Evolutionary conservation across 371 early-diverging fungal genomes (phyloP).

Genomic region (Mucor mucedo): DNA sequence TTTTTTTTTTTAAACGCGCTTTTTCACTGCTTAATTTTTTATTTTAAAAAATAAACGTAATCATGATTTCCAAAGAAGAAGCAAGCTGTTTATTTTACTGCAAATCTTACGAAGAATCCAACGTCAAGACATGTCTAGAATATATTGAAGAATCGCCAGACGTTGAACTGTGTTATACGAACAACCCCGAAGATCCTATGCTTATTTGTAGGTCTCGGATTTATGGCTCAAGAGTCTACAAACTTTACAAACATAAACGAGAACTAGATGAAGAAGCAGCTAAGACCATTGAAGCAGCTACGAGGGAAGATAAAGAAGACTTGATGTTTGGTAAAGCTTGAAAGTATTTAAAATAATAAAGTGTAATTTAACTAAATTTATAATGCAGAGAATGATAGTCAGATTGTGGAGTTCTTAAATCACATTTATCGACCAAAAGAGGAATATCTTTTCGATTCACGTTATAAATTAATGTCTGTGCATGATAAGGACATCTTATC

Average conservation of each 20-base stretch:
- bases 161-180: slow-evolving; percentile 2
- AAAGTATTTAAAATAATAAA: too few species aligned
- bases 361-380: slow-evolving; percentile 11
- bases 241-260: slow-evolving; percentile 20
- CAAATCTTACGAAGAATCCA: slow-evolving; percentile 8
- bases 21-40: slow-evolving; percentile 1
- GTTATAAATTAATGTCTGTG: slow-evolving; percentile 14
- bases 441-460: slow-evolving; percentile 12
- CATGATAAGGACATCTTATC: slow-evolving; percentile 18
- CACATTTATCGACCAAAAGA: slow-evolving; percentile 19
- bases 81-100: slow-evolving; percentile 19
- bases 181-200: slow-evolving; percentile 8
- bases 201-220: slow-evolving; percentile 7
- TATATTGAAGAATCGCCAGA: slow-evolving; percentile 9
- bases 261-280: neutral
- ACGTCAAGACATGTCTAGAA: slow-evolving; percentile 6
- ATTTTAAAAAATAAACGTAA: slow-evolving; percentile 3
- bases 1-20: too few species aligned
- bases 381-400: slow-evolving; percentile 17
- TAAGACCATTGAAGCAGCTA: too few species aligned
- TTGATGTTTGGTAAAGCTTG: slow-evolving; percentile 8
- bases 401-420: slow-evolving; percentile 13
- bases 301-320: too few species aligned
- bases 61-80: slow-evolving; percentile 18
- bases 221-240: slow-evolving; percentile 16